Evolutionary conservation across 768 basidiomycete species (phyloP).

Genomic region (Clitopilus passeckerianus): DNA sequence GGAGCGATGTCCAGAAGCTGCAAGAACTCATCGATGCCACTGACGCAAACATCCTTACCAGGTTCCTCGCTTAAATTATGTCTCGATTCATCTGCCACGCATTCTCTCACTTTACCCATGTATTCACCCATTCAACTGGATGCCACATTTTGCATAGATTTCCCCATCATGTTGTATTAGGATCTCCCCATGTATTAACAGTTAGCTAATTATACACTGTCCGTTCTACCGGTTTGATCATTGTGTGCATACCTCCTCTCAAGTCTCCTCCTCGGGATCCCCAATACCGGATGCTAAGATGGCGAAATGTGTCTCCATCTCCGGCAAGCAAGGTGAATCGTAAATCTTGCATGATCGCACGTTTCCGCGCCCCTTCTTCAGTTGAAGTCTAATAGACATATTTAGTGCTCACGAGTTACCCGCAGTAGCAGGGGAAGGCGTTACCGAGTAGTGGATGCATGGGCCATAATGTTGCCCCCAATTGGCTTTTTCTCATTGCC

Average conservation of each 20-base stretch:
- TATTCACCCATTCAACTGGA: conserved; percentile 48
- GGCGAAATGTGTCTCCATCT: conserved; percentile 93
- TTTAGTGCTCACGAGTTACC: background rate
- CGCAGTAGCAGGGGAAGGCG: conserved; percentile 10
- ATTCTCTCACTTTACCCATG: conserved; percentile 6
- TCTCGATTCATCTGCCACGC: conserved; percentile 17
- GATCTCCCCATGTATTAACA: conserved; percentile 14
- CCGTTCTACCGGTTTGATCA: conserved; percentile 1
- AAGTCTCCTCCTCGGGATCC: conserved; percentile 87
- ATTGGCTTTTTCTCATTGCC: conserved; percentile 97
- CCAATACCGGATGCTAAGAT: conserved; percentile 90
- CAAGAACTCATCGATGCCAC: conserved; percentile 76
- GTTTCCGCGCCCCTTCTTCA: conserved; percentile 89
- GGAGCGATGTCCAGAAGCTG: conserved; percentile 70
- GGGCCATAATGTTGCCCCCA: conserved; percentile 98
- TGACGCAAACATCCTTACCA: conserved; percentile 84
- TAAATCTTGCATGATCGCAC: conserved; percentile 96
- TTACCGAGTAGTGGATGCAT: conserved; percentile 95
- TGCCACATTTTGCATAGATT: conserved; percentile 10
- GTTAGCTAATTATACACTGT: conserved; percentile 10
- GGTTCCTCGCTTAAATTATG: conserved; percentile 59
- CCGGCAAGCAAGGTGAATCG: conserved; percentile 95
- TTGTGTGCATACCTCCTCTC: conserved; percentile 10
- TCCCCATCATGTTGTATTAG: conserved; percentile 18
- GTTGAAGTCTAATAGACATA: conserved; percentile 57